Evolutionary conservation across 1,139 yeast species (phyloP), one percentile per base, ranked within the genome.

Genomic region (Debaryomyces sp.): DNA sequence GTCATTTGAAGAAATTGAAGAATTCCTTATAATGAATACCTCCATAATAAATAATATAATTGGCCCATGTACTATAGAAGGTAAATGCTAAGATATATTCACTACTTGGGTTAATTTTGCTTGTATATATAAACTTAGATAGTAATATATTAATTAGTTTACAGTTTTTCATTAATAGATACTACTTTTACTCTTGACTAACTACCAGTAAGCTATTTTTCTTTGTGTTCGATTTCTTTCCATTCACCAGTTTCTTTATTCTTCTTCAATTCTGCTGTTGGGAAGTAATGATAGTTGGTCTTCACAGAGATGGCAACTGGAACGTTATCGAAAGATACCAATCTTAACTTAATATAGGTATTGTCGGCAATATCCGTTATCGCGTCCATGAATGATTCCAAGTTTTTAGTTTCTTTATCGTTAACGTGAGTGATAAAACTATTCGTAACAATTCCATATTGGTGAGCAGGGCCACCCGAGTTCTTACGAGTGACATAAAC

Each of bases 251-350:
- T 62, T 1, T 56, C 64, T 10, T 57, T 59, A 52, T 78, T 75
- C 56, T 78, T 80, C 54, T 73, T 77, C 55, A 89, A 66, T 61
- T 87, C 92, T 9, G 82, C 77, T 0, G 96, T 90, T 39, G 96
- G 96, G 77, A 89, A 91, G 63, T 91, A 92, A 63, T 91, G 97
- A 60, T 89, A 89, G 64, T 89, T 89, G 1, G 96, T 89, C 67
- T 90, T 90, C 60, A 91, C 69, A 1, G 96, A 86, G 48, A 87
- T 84, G 2, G 97, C 96, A 58, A 84, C 81, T 12, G 96, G 96
- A 22, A 89, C 84, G 53, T 86, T 86, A 58, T 91, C 97, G 66
- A 87, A 89, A 0, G 96, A 84, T 41, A 90, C 94, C 43, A 88
- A 71, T 56, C 96, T 80, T 54, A 91, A 72, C 62, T 90, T 88